These are phyloP conservation scores for Apiotrichum akiyoshidainum DNA, from an alignment of 1,284 basidiomycete genomes.

Conservation along the genomic window DNA sequence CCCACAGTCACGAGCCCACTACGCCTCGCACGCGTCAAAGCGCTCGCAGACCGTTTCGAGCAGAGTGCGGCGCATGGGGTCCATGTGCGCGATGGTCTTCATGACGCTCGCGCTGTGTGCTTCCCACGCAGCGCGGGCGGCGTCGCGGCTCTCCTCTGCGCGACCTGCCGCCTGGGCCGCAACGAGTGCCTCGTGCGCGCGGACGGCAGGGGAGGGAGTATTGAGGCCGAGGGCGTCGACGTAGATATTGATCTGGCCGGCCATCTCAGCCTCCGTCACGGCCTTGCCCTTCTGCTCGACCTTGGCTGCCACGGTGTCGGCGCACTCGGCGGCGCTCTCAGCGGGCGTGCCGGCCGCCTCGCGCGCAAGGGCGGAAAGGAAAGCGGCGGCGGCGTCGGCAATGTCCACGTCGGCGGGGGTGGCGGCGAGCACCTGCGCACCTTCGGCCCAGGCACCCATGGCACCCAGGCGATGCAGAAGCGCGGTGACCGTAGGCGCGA, in stretches of 20 bases:
- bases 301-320: neutral
- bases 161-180: neutral
- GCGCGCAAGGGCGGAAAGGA: neutral
- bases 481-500: constrained; percentile 3
- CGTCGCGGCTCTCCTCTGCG: neutral
- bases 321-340: neutral
- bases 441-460: constrained; percentile 1
- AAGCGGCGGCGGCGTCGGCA: constrained; percentile 4
- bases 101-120: neutral
- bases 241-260: neutral
- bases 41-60: neutral
- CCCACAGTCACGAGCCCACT: no score
- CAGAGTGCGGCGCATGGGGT: constrained; percentile 3
- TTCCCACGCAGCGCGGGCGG: neutral
- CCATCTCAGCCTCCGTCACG: no score
- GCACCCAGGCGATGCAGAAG: constrained; percentile 4
- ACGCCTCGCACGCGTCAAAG: neutral
- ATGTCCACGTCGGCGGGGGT: neutral
- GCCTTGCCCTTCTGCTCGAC: no score
- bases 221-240: neutral
- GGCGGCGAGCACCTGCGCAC: neutral
- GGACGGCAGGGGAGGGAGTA: no score
- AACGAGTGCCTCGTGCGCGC: constrained; percentile 1
- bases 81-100: neutral
- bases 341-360: neutral